Base-by-base conservation (phyloP, 495 filamentous ascomycete species). In the Annulohypoxylon moriforme region DNA sequence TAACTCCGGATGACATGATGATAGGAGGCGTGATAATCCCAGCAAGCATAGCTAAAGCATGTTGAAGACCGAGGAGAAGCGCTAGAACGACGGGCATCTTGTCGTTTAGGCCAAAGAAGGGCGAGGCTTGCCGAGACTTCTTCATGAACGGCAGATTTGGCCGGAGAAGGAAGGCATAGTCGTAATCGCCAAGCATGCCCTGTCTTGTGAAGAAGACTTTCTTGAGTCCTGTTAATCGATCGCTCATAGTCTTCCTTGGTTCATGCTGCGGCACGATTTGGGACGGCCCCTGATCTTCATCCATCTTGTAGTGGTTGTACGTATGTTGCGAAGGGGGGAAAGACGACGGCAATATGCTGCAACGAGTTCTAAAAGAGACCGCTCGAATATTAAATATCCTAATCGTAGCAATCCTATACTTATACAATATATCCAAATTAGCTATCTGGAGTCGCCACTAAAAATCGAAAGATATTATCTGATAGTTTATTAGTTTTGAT, bases 51-150 rank as follows among this genome's bases (percentile, higher is more conserved):
- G 84, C 84, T 46, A 87, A 78, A 0, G 83, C 68, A 63, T 85
- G 85, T 74, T 85, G 82, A 60, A 84, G 80, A 57, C 83, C 82
- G 20, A 85, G 82, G 13, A 85, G 79, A 2, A 96, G 79, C 9
- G 91, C 93, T 33, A 98, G 80, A 1, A 96, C 68, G 11, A 97
- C 85, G 2, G 94, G 94, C 83, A 97, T 91, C 20, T 82, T 84
- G 77, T 96, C 93, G 67, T 97, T 86, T 16, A 97, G 88, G 22
- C 93, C 94, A 77, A 97, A 97, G 81, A 97, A 97, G 22, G 94
- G 94, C 5, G 91, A 88, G 1, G 86, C 82, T 68, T 84, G 81
- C 38, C 83, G 84, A 0, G 84, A 73, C 76, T 88, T 90, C 68
- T 86, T 89, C 83, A 95, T 89, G 81, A 96, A 97, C 2, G 94